Evolutionary conservation across 2,329 filamentous ascomycete species (phyloP), one percentile per base, ranked within the genome.

Genomic region (Zymoseptoria brevis): DNA sequence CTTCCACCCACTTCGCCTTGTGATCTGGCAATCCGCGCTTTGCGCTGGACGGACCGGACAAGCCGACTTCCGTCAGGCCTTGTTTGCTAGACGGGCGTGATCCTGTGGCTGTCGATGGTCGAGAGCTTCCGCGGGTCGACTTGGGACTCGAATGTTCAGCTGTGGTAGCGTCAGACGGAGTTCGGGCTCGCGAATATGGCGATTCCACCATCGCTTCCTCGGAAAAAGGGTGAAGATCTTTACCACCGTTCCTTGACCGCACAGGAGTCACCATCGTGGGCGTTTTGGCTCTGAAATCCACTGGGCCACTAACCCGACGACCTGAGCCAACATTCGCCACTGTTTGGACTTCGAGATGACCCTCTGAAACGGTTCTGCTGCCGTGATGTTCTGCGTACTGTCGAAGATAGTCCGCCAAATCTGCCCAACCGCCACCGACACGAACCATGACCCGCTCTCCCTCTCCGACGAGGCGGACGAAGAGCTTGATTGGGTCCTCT

Each of bases 361-460:
- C 82, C 49, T 66, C 68, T 26, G 78, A 80, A 19, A 82, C 79
- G 29, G 81, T 79, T 51, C 83, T 85, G n/a, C 89, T 86, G 50
- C 89, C 89, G 72, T 99, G 94, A 71, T 99, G 94, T 60, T 86
- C 85, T 7, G 91, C 92, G 69, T 96, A 99, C 73, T 96, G 90
- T 67, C 91, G 88, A 50, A 99, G 80, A 70, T 96, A 99, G 73
- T 97, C 94, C 45, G 89, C 93, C 19, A 99, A 79, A 73, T 99
- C 94, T 13, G 92, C 91, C 94, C 94, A 99, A n/a, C 94, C 94
- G 60, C 94, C 94, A 11, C 94, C 94, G 11, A 99, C 93, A 41
- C 94, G 88, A 7, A 99, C 94, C 94, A 99, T 97, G 62, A 97
- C 91, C 55, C 94, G 86, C 74, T 97, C 91, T 16, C 89, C 90